Base-by-base conservation (phyloP, 257 asterid genomes). In the Primulina eburnea region DNA sequence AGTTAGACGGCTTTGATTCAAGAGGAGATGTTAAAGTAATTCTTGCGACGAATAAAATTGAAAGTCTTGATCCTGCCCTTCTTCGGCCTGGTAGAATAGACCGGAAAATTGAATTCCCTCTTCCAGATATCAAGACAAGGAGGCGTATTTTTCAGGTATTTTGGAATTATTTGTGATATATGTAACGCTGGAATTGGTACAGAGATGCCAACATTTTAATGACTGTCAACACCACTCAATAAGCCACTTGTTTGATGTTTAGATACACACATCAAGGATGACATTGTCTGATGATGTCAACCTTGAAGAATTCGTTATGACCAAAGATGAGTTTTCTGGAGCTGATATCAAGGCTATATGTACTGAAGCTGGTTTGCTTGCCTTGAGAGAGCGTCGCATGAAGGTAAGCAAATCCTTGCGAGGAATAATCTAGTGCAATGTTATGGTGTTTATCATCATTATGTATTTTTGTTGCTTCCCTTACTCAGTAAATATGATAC, bases 261-360 rank as follows among this genome's bases (percentile, higher is more conserved):
- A 91, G 97, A 91, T 91, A 68, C 97, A 91, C 87, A 91, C 97
- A 8, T 85, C 96, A 62, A 83, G 94, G 80, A 89, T 92, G 97
- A 92, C 94, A 40, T 78, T 92, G 84, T 76, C 96, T 76, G 95
- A 86, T 76, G 97, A 89, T 80, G 97, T 92, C 69, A 92, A 92
- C 81, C 86, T 92, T 40, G 96, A 92, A 75, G 97, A 92, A 78
- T 92, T 89, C 77, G 96, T 92, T 38, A 92, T 92, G 97, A 89
- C 96, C 30, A 92, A 92, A 70, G 96, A 89, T 64, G 97, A 89
- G 82, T 85, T 92, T 71, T 92, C 97, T 65, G 97, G 97, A 64
- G 97, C 97, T 78, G 97, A 92, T 76, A 92, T 92, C 73, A 92
- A 89, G 80, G 97, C 97, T 56, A 92, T 92, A 69, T 92, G 97